phyloP scores from a whole-genome alignment of 306 rosid species.

The Lablab purpureus region DNA sequence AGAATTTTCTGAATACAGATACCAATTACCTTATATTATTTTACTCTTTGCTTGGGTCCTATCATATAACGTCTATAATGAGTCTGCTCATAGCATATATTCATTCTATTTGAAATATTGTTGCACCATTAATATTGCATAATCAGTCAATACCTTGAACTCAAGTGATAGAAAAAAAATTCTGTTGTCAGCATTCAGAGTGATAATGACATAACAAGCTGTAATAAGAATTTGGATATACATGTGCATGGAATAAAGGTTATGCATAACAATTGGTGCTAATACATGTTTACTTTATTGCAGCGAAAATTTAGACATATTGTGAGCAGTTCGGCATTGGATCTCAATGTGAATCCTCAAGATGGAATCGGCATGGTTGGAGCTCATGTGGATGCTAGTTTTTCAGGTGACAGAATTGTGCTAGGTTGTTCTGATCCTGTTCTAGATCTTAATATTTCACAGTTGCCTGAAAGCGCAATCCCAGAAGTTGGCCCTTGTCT shows the following conservation, averaged over 20 bases:
- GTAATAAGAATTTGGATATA: neutral
- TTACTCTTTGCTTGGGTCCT: neutral
- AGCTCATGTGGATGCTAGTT: neutral
- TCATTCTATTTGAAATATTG: neutral
- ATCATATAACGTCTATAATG: neutral
- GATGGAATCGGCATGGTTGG: neutral
- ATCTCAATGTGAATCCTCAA: constrained; percentile 6
- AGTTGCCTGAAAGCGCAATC: neutral
- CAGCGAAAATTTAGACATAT: constrained; percentile 4
- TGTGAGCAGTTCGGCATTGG: constrained; percentile 7
- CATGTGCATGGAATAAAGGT: neutral
- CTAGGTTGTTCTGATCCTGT: neutral
- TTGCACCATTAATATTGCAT: neutral
- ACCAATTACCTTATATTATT: neutral
- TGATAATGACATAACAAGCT: neutral
- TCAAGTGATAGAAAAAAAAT: neutral
- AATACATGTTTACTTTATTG: constrained; percentile 24
- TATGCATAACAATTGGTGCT: neutral
- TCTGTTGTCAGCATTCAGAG: neutral
- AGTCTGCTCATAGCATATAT: neutral
- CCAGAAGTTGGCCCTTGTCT: neutral
- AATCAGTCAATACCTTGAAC: constrained; percentile 4
- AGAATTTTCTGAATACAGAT: no score
- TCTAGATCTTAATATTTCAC: neutral
- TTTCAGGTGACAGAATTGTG: neutral